Conservation (phyloP, 2,329 filamentous ascomycete species). For the Microcyclosporella mali region DNA sequence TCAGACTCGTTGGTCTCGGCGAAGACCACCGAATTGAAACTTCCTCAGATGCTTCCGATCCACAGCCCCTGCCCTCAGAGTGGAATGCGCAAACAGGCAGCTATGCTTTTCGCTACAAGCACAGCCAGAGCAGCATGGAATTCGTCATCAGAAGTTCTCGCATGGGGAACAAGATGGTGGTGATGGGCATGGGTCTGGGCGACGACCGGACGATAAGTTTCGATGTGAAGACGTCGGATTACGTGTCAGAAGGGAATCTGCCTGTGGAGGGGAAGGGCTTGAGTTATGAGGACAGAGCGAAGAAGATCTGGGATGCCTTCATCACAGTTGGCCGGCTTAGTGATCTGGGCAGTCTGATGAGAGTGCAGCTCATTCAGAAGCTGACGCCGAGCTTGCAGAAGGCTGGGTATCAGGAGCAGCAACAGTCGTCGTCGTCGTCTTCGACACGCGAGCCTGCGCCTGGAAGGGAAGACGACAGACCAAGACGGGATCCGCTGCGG, state of each 20-base stretch:
- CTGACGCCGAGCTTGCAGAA: constrained; percentile 71
- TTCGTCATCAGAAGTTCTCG: constrained; percentile 77
- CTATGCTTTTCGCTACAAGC: constrained; percentile 79
- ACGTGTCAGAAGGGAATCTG: constrained; percentile 58
- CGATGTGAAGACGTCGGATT: constrained; percentile 69
- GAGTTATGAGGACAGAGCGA: constrained; percentile 37
- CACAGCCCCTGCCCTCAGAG: constrained; percentile 60
- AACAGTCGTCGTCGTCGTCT: constrained; percentile 14
- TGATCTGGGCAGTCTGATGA: constrained; percentile 64
- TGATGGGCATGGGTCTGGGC: constrained; percentile 71
- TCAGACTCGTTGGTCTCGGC: constrained; percentile 73
- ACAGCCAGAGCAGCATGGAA: constrained; percentile 76
- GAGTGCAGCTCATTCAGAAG: constrained; percentile 75
- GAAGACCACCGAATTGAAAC: constrained; percentile 64
- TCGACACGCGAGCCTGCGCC: constrained; percentile 16
- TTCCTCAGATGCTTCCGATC: constrained; percentile 36
- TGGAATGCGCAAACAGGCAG: constrained; percentile 72
- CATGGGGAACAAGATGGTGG: constrained; percentile 74
- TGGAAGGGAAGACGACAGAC: constrained; percentile 25
- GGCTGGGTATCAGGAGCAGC: constrained; percentile 65
- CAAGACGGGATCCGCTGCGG: constrained; percentile 43
- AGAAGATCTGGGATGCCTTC: constrained; percentile 55
- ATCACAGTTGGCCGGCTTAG: constrained; percentile 64
- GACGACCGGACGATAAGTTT: constrained; percentile 76
- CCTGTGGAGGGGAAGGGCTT: constrained; percentile 36